Conservation (phyloP, 139 green algal species). For the Ettlia oleoabundans region DNA sequence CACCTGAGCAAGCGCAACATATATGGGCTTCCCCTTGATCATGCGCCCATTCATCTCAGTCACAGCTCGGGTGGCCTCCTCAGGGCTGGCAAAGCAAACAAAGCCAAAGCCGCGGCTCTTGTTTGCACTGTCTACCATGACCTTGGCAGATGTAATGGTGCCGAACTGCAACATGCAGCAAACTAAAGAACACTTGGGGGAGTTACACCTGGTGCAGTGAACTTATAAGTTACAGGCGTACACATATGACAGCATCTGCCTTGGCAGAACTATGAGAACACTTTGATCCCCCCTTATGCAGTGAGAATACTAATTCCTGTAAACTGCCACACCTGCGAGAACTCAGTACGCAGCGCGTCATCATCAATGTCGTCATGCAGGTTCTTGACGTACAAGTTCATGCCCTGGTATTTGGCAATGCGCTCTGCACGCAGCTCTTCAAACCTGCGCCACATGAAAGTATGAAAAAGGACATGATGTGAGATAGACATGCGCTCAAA, state of each 20-base stretch:
- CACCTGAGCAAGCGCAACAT: slow-evolving; percentile 81
- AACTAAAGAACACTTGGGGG: neutral
- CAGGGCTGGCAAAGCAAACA: slow-evolving; percentile 88
- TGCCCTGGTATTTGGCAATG: slow-evolving; percentile 84
- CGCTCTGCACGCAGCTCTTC: slow-evolving; percentile 76
- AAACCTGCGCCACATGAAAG: slow-evolving; percentile 47
- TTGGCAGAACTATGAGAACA: too few relatives aligned
- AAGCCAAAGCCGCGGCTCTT: slow-evolving; percentile 92
- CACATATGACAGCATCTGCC: too few relatives aligned
- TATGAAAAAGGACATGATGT: neutral
- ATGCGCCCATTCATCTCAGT: slow-evolving; percentile 86
- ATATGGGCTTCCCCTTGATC: slow-evolving; percentile 90
- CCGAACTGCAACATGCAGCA: slow-evolving; percentile 48
- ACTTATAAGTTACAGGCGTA: too few relatives aligned
- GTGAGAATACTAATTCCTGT: too few relatives aligned
- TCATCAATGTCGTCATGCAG: slow-evolving; percentile 84
- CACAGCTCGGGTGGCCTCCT: slow-evolving; percentile 87
- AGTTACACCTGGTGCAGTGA: too few relatives aligned
- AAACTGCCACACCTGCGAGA: slow-evolving; percentile 27
- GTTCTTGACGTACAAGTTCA: slow-evolving; percentile 98
- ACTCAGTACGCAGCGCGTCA: slow-evolving; percentile 65
- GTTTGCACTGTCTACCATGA: slow-evolving; percentile 81
- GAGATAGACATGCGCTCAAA: too few relatives aligned
- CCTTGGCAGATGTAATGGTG: slow-evolving; percentile 90
- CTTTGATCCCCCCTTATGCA: too few relatives aligned